Percentiles rank a stretch among this genome's conserved stretches.
Conservation (phyloP, 1,284 basidiomycete species). For the Trichosporon coremiiforme region DNA sequence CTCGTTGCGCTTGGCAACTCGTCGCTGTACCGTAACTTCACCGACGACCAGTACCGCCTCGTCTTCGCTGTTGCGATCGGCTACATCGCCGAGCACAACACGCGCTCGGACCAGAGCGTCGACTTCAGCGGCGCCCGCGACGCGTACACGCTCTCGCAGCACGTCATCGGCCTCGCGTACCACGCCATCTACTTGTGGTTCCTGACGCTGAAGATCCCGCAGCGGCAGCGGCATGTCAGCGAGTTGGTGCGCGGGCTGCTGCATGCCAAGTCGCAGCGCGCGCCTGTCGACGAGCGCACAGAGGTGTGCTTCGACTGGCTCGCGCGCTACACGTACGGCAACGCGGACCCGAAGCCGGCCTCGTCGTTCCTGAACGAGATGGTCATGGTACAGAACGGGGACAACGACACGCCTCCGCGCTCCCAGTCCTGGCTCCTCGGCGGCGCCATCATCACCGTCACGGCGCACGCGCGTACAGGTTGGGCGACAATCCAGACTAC, state of each 20-base stretch:
- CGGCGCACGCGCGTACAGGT: conserved; percentile 70
- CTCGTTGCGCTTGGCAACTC: conserved; percentile 83
- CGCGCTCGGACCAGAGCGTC: conserved; percentile 53
- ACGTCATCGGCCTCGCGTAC: conserved; percentile 91
- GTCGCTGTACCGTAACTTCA: conserved; percentile 85
- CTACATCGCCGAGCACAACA: conserved; percentile 83
- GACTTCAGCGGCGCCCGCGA: conserved; percentile 64
- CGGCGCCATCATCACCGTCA: conserved; percentile 82
- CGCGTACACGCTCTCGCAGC: conserved; percentile 90
- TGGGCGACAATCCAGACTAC: conserved; percentile 89
- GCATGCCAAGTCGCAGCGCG: conserved; percentile 78
- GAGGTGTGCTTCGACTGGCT: conserved; percentile 99
- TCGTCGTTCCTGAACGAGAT: conserved; percentile 74
- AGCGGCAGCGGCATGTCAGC: conserved; percentile 80
- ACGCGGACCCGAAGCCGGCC: conserved; percentile 86
- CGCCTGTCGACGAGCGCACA: conserved; percentile 80
- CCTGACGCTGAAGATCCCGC: conserved; percentile 79
- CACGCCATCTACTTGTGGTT: conserved; percentile 96
- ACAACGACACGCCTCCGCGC: conserved; percentile 44
- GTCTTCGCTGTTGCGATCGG: conserved; percentile 94
- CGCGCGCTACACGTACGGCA: conserved; percentile 90
- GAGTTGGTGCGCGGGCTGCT: conserved; percentile 87
- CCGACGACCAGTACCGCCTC: conserved; percentile 86
- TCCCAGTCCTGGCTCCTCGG: conserved; percentile 82
- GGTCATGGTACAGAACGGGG: conserved; percentile 53